A percentile compares a stretch with the other conserved stretches of the same genome.
phyloP scores from a whole-genome alignment of 768 basidiomycete genomes.

The Leccinum longicurvipes region DNA sequence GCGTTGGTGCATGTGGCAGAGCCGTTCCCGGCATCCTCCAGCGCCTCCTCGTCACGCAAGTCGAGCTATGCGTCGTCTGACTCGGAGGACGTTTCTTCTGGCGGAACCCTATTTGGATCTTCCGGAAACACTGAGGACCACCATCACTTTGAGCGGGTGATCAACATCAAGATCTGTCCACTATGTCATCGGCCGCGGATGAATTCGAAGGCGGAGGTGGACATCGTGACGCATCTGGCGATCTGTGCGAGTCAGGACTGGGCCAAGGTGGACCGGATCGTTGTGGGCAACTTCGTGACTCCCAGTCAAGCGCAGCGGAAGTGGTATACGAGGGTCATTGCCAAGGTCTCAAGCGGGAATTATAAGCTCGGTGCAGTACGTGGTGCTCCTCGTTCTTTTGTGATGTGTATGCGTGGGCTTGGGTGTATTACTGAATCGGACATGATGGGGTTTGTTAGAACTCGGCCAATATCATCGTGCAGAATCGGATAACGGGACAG shows the following conservation, averaged over 20 bases:
- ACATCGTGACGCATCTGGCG: slow-evolving; percentile 96
- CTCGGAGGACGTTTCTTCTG: slow-evolving; percentile 37
- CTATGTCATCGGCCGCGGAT: slow-evolving; percentile 87
- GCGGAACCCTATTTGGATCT: neutral
- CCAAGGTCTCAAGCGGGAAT: slow-evolving; percentile 80
- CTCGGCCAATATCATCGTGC: slow-evolving; percentile 97
- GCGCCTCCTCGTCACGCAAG: slow-evolving; percentile 23
- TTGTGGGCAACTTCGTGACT: slow-evolving; percentile 94
- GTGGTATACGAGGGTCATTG: slow-evolving; percentile 90
- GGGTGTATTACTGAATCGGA: neutral
- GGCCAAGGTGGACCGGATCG: slow-evolving; percentile 82
- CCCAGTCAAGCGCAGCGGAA: slow-evolving; percentile 94
- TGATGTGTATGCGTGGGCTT: neutral
- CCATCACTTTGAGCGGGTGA: slow-evolving; percentile 72
- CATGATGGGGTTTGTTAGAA: slow-evolving; percentile 50
- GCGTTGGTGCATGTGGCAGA: slow-evolving; percentile 37
- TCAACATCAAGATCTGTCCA: slow-evolving; percentile 94
- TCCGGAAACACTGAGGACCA: slow-evolving; percentile 22
- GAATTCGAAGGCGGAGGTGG: slow-evolving; percentile 84
- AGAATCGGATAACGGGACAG: slow-evolving; percentile 88
- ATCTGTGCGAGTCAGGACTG: slow-evolving; percentile 94
- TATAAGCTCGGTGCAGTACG: slow-evolving; percentile 88
- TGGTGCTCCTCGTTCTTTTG: neutral
- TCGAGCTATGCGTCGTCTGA: slow-evolving; percentile 45
- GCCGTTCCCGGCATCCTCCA: slow-evolving; percentile 17